Conservation (phyloP, 1,284 basidiomycete genomes). For the Heterobasidion occidentale region DNA sequence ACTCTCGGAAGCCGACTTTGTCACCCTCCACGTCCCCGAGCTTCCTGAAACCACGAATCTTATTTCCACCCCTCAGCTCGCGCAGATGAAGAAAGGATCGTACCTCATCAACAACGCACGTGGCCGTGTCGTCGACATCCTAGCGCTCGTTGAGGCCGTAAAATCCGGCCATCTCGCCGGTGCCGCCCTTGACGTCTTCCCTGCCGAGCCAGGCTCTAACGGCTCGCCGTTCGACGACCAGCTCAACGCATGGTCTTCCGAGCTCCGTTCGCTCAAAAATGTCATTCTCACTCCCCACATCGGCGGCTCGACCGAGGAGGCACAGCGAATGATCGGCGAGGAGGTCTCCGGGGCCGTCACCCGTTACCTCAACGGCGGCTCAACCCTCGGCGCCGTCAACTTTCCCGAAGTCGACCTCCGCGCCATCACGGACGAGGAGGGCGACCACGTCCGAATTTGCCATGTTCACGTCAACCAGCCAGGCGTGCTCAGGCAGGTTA, state of each 20-base stretch:
- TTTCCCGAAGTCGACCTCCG: slow-evolving; percentile 99
- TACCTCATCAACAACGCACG: slow-evolving; percentile 99
- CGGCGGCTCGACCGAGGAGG: slow-evolving; percentile 98
- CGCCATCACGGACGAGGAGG: slow-evolving; percentile 81
- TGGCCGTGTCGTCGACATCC: slow-evolving; percentile 92
- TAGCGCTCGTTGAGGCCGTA: slow-evolving; percentile 79
- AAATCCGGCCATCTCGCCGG: slow-evolving; percentile 86
- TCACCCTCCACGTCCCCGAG: slow-evolving; percentile 96
- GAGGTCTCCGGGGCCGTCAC: slow-evolving; percentile 86
- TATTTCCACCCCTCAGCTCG: slow-evolving; percentile 75
- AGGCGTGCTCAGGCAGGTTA: slow-evolving; percentile 93
- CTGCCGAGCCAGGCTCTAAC: slow-evolving; percentile 87
- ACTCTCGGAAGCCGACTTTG: slow-evolving; percentile 82
- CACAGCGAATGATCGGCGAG: slow-evolving; percentile 94
- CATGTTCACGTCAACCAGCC: slow-evolving; percentile 97
- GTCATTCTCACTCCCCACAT: slow-evolving; percentile 97
- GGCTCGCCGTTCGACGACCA: slow-evolving; percentile 82
- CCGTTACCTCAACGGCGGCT: slow-evolving; percentile 91
- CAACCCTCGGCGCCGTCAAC: slow-evolving; percentile 90
- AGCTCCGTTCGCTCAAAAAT: slow-evolving; percentile 73
- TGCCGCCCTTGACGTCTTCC: slow-evolving; percentile 94
- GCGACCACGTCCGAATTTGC: slow-evolving; percentile 83
- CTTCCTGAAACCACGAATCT: slow-evolving; percentile 94
- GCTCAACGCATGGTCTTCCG: slow-evolving; percentile 75
- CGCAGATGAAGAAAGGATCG: slow-evolving; percentile 91